Percentiles rank a stretch among this genome's conserved stretches.
Conservation (phyloP, 106 monocot species). For the Posidonia australis region DNA sequence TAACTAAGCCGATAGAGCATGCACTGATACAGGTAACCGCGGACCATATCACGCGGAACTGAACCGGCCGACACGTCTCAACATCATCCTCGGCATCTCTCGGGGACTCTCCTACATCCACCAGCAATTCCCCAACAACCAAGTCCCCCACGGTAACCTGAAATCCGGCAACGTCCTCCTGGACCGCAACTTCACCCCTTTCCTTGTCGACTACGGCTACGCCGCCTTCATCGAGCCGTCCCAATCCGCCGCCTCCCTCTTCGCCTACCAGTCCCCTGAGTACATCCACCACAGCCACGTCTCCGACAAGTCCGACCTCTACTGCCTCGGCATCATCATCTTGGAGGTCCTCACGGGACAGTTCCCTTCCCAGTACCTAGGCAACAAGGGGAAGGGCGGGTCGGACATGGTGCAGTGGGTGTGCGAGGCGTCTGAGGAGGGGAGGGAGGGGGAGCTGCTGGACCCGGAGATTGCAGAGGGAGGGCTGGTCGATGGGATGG, state of each 20-base stretch:
- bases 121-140: slow-evolving; percentile 26
- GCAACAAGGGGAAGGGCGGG: slow-evolving; percentile 44
- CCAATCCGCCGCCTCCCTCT: slow-evolving; percentile 24
- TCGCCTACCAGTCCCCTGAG: slow-evolving; percentile 65
- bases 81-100: slow-evolving; percentile 49
- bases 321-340: slow-evolving; percentile 77
- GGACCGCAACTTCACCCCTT: slow-evolving; percentile 42
- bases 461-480: slow-evolving; percentile 25
- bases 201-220: slow-evolving; percentile 72
- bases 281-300: slow-evolving; percentile 25
- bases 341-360: slow-evolving; percentile 82
- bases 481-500: slow-evolving; percentile 15
- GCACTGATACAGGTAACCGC: slow-evolving; percentile 41
- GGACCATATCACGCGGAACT: slow-evolving; percentile 48
- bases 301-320: slow-evolving; percentile 58
- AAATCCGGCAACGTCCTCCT: slow-evolving; percentile 79
- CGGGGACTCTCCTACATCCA: slow-evolving; percentile 56
- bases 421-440: slow-evolving; percentile 20
- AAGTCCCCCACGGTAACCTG: slow-evolving; percentile 75
- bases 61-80: slow-evolving; percentile 57
- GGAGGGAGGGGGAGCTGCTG: slow-evolving; percentile 29
- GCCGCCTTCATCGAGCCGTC: slow-evolving; percentile 41
- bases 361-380: slow-evolving; percentile 65
- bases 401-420: slow-evolving; percentile 50
- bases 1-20: too few species aligned